Conservation (phyloP, 345 rosid species). For the Citropsis articulata region DNA sequence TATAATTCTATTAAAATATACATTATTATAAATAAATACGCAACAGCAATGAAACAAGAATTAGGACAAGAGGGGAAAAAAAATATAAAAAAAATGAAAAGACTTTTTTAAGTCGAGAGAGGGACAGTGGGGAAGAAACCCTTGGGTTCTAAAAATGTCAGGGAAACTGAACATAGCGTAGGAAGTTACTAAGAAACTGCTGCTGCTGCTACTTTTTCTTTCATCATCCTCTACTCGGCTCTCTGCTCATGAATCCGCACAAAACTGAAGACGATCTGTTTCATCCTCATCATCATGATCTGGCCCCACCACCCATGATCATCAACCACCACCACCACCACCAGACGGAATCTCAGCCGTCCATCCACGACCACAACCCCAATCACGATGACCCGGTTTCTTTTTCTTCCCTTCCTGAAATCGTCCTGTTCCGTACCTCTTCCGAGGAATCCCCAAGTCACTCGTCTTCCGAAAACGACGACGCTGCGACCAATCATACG, state of each 20-base stretch:
- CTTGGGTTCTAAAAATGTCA: conserved; percentile 10
- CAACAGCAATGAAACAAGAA: neutral
- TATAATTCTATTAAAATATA: neutral
- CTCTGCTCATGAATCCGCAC: conserved; percentile 53
- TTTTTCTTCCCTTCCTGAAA: conserved; percentile 56
- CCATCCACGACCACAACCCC: conserved; percentile 41
- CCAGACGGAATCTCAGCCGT: conserved; percentile 42
- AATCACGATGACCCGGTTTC: conserved; percentile 35
- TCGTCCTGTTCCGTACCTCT: conserved; percentile 76
- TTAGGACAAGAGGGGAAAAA: neutral
- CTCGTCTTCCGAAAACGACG: conserved; percentile 56
- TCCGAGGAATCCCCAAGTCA: conserved; percentile 55
- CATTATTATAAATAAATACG: neutral
- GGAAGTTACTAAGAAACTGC: conserved; percentile 26
- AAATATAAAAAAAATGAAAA: neutral
- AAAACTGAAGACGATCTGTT: conserved; percentile 61
- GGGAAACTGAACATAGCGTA: conserved; percentile 7
- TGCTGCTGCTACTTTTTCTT: neutral
- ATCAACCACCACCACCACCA: conserved; percentile 19
- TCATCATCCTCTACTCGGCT: neutral
- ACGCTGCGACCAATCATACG: conserved; percentile 18
- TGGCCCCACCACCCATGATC: conserved; percentile 41
- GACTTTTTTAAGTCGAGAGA: neutral
- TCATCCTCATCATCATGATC: conserved; percentile 41
- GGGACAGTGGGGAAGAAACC: neutral